phyloP scores from a whole-genome alignment of 2,329 filamentous ascomycete species.

The Nigrograna mackinnonii region DNA sequence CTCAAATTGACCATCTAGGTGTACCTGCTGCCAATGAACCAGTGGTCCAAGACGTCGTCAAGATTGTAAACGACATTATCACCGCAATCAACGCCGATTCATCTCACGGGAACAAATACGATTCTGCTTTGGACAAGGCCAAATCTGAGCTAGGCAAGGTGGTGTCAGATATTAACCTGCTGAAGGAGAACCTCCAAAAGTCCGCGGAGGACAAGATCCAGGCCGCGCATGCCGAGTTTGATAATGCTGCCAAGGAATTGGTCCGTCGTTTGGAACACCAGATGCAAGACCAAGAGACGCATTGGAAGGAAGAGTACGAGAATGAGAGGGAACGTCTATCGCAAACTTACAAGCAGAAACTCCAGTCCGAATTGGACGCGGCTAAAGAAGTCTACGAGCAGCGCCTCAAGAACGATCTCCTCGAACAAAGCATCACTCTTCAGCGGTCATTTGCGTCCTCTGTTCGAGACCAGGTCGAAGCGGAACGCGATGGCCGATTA shows the following conservation, averaged over 20 bases:
- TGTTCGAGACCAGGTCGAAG: slow-evolving; percentile 80
- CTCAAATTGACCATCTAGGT: slow-evolving; percentile 77
- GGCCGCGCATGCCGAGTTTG: slow-evolving; percentile 75
- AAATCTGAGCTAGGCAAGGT: slow-evolving; percentile 82
- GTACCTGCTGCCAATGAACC: slow-evolving; percentile 79
- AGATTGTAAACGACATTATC: slow-evolving; percentile 95
- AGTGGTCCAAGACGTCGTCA: slow-evolving; percentile 88
- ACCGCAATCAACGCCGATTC: slow-evolving; percentile 88
- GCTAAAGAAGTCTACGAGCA: slow-evolving; percentile 81
- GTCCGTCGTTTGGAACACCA: slow-evolving; percentile 83
- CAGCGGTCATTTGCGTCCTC: slow-evolving; percentile 83
- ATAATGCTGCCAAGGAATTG: slow-evolving; percentile 84
- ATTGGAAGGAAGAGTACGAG: slow-evolving; percentile 88
- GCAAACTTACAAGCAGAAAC: slow-evolving; percentile 76
- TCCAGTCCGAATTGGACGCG: slow-evolving; percentile 77
- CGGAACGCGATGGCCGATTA: slow-evolving; percentile 83
- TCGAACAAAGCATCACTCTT: slow-evolving; percentile 87
- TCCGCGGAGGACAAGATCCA: slow-evolving; percentile 76
- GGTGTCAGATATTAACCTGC: slow-evolving; percentile 73
- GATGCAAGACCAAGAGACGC: slow-evolving; percentile 77
- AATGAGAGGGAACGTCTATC: slow-evolving; percentile 81
- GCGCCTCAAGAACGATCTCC: slow-evolving; percentile 79
- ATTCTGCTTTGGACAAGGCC: slow-evolving; percentile 77
- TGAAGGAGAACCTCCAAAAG: slow-evolving; percentile 71
- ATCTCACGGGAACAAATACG: slow-evolving; percentile 72